Percentiles rank a stretch among this genome's conserved stretches.
phyloP scores from a whole-genome alignment of 2,329 filamentous ascomycete genomes.

The Cladosporium sphaerospermum region DNA sequence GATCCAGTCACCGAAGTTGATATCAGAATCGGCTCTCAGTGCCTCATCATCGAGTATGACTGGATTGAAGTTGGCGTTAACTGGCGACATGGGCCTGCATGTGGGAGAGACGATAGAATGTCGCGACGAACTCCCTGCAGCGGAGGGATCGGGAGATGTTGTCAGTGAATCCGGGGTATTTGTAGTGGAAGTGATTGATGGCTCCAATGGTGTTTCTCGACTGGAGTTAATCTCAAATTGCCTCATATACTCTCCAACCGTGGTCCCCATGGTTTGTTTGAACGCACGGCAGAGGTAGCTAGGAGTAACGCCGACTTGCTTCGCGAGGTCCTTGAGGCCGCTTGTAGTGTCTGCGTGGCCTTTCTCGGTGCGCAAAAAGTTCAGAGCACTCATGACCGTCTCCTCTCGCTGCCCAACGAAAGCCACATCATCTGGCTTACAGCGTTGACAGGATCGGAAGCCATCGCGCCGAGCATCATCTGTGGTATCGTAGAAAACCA shows the following conservation, averaged over 20 bases:
- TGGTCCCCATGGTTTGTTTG: slow-evolving; percentile 30
- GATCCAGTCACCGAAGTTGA: too few relatives aligned
- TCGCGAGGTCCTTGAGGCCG: slow-evolving; percentile 34
- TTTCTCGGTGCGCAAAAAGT: slow-evolving; percentile 33
- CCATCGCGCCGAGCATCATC: slow-evolving; percentile 44
- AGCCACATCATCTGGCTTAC: slow-evolving; percentile 35
- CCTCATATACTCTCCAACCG: slow-evolving; percentile 5
- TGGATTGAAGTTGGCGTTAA: too few relatives aligned
- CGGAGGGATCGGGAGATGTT: too few relatives aligned
- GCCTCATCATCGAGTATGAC: too few relatives aligned
- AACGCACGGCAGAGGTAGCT: slow-evolving; percentile 55
- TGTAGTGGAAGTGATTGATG: not conserved
- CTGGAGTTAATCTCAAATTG: not conserved
- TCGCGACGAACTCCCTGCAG: too few relatives aligned
- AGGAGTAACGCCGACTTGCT: slow-evolving; percentile 47
- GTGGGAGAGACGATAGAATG: too few relatives aligned
- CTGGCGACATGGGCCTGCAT: too few relatives aligned
- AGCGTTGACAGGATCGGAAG: slow-evolving; percentile 54
- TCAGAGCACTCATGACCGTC: slow-evolving; percentile 41
- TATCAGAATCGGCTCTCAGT: too few relatives aligned
- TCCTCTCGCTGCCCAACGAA: slow-evolving; percentile 28
- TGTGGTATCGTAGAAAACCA: slow-evolving; percentile 48
- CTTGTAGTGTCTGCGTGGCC: slow-evolving; percentile 22
- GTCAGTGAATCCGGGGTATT: too few relatives aligned
- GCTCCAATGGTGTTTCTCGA: not conserved